Evolutionary conservation across 2,329 filamentous ascomycete species (phyloP), one percentile per base, ranked within the genome.

Genomic region (Diaporthe longicolla): DNA sequence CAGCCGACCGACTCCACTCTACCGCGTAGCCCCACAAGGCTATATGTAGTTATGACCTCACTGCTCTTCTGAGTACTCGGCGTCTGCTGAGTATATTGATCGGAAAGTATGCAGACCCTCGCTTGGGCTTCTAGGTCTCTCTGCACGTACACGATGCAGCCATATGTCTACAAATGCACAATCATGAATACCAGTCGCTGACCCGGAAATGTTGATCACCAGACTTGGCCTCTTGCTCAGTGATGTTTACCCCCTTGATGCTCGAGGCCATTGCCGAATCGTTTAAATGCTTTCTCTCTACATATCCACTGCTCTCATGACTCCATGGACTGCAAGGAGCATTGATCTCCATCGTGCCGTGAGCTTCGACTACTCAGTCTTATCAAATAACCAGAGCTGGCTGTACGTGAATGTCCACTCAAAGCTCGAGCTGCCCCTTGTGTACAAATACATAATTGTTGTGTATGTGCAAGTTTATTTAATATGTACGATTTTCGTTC

Each of bases 11-110:
- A 40, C 4, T 40, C 61, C 61, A 52, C 61, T 50, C 11, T 19
- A 48, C 52, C 61, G 29, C 63, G n/a, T 40, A 52, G 63, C 24
- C 48, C 45, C 63, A 48, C 59, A 26, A 48, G 17, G 45, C 15
- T 15, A 29, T 15, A 29, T 35, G 29, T 19, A n/a, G n/a, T n/a
- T n/a, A 65, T 50, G 43, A 35, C 61, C 61, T 45, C 40, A 50
- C 19, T 9, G n/a, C 40, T 26, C 40, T 40, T 40, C 10, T 10
- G 11, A 15, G 8, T 32, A 43, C 13, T 61, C 45, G 55, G 32
- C 21, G 10, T 40, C 40, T 32, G 26, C 43, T 35, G 26, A 17
- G 7, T 21, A 21, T 32, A 32, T 32, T 24, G 19, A 61, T 26
- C 37, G 21, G 37, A 37, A 37, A 43, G 26, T 37, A 37, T 32